Percentiles rank a stretch among this genome's conserved stretches.
phyloP scores from a whole-genome alignment of 2,329 filamentous ascomycete genomes.

The Hypoxylon sp. region DNA sequence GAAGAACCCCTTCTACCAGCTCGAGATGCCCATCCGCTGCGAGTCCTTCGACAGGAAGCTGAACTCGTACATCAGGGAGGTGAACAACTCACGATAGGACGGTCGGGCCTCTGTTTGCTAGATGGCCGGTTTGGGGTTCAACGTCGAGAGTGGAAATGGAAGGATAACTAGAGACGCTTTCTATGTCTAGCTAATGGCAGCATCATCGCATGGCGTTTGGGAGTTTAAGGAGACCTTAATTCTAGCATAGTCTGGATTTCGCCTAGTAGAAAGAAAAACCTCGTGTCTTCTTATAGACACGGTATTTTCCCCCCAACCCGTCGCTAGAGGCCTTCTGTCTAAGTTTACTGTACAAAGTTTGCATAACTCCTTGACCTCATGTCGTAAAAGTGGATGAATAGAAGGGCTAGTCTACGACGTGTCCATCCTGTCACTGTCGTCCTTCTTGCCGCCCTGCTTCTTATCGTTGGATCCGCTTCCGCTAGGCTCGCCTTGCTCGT shows the following conservation, averaged over 20 bases:
- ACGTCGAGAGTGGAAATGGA: not conserved
- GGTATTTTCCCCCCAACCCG: conserved; percentile 27
- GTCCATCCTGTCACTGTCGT: conserved; percentile 84
- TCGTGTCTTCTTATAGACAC: conserved; percentile 13
- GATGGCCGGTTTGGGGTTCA: not conserved
- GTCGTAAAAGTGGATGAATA: conserved; percentile 11
- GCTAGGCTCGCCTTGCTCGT: conserved; percentile 70
- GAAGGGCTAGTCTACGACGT: conserved; percentile 61
- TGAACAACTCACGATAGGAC: conserved; percentile 66
- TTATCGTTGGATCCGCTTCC: conserved; percentile 59
- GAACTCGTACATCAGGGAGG: conserved; percentile 78
- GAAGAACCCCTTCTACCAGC: conserved; percentile 99
- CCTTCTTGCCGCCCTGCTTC: conserved; percentile 60
- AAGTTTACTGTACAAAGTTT: conserved; percentile 42
- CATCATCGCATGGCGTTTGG: conserved; percentile 40
- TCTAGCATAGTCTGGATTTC: conserved; percentile 8
- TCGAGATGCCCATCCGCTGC: conserved; percentile 96
- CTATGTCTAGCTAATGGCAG: too few relatives aligned
- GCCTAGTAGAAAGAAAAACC: conserved; percentile 15
- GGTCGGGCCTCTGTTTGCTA: too few relatives aligned
- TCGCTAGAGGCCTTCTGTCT: conserved; percentile 35
- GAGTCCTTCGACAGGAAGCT: conserved; percentile 93
- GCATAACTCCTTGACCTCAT: conserved; percentile 35
- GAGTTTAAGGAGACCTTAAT: conserved; percentile 19
- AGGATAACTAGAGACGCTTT: conserved; percentile 10